A percentile compares a stretch with the other conserved stretches of the same genome.
phyloP scores from a whole-genome alignment of 257 asterid genomes.

The Penstemon eatonii region DNA sequence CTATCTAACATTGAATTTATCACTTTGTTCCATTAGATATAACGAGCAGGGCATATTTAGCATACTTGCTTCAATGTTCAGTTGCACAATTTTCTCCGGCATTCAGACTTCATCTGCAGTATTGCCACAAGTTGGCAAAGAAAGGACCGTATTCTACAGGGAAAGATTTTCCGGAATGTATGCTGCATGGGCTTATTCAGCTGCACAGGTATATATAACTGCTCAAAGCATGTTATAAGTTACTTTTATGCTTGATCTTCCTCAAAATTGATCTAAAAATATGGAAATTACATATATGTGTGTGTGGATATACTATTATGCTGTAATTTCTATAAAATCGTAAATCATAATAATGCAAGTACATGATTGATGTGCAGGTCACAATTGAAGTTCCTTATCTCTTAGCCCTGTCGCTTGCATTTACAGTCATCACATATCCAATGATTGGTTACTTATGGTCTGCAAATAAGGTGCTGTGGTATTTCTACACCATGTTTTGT shows the following conservation, averaged over 20 bases:
- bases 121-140: slow-evolving; percentile 21
- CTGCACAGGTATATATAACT: slow-evolving; percentile 32
- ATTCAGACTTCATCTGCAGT: slow-evolving; percentile 22
- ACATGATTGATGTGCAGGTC: slow-evolving; percentile 20
- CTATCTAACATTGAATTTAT: neutral
- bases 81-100: slow-evolving; percentile 20
- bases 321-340: no score
- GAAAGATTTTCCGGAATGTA: slow-evolving; percentile 34
- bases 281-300: no score
- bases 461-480: slow-evolving; percentile 22
- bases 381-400: slow-evolving; percentile 24
- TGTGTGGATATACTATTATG: neutral
- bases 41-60: slow-evolving; percentile 20
- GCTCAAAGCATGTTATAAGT: neutral
- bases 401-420: slow-evolving; percentile 20
- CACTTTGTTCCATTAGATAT: neutral
- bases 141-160: slow-evolving; percentile 18
- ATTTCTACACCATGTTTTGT: slow-evolving; percentile 30
- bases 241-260: neutral
- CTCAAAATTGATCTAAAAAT: neutral
- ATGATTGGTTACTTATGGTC: slow-evolving; percentile 28
- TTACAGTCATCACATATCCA: slow-evolving; percentile 28
- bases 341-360: neutral
- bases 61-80: slow-evolving; percentile 8
- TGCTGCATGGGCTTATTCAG: slow-evolving; percentile 32